Conservation (phyloP, 2,329 filamentous ascomycete genomes). For the Neonectria neomacrospora region DNA sequence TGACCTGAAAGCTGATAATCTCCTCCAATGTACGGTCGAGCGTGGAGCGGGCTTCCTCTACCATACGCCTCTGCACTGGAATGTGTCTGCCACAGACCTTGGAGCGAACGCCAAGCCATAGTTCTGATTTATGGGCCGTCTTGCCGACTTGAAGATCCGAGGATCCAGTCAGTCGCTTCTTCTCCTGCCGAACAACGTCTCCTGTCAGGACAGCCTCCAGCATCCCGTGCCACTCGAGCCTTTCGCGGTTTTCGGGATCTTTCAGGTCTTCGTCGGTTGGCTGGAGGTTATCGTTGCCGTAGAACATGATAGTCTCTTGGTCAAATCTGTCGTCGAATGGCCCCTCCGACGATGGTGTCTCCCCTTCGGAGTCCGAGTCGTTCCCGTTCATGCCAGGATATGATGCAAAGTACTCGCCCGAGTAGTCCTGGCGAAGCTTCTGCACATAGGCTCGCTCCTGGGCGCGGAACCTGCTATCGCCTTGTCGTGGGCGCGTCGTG, state of each 20-base stretch:
- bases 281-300: conserved; percentile 88
- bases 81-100: conserved; percentile 86
- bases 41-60: conserved; percentile 83
- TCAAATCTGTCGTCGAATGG: conserved; percentile 90
- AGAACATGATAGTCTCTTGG: conserved; percentile 91
- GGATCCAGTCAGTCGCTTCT: conserved; percentile 90
- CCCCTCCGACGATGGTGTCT: conserved; percentile 86
- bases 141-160: conserved; percentile 67
- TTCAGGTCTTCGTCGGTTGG: conserved; percentile 90
- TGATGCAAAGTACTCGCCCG: conserved; percentile 75
- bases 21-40: conserved; percentile 83
- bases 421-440: conserved; percentile 80
- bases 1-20: conserved; percentile 92
- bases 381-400: conserved; percentile 70
- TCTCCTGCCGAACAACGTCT: conserved; percentile 97
- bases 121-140: conserved; percentile 77
- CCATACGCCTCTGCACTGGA: conserved; percentile 84
- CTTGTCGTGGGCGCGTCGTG: conserved; percentile 61
- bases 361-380: conserved; percentile 89
- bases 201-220: conserved; percentile 93
- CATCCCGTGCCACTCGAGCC: conserved; percentile 98
- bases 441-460: conserved; percentile 96
- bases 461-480: conserved; percentile 59
- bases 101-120: conserved; percentile 90
- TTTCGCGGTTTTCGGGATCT: conserved; percentile 87